These are phyloP conservation scores for Dothidotthia symphoricarpi DNA, from an alignment of 2,329 filamentous ascomycete genomes.

Conservation along the genomic window DNA sequence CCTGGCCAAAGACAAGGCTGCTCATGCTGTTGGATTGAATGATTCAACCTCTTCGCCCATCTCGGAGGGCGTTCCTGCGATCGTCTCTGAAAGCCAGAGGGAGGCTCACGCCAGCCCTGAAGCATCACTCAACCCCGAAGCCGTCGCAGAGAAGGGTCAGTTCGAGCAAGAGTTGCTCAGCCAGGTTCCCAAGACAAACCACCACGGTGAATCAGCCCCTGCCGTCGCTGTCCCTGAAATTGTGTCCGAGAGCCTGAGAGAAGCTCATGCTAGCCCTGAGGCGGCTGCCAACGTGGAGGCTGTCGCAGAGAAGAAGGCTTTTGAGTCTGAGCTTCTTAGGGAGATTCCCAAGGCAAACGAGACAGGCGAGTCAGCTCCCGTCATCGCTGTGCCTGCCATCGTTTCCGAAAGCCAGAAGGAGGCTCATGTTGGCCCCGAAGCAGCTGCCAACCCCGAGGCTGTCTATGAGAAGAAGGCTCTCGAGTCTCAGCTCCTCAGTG, in stretches of 20 bases:
- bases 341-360: slow-evolving; percentile 41
- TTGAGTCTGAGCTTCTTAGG: slow-evolving; percentile 65
- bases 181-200: slow-evolving; percentile 36
- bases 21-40: slow-evolving; percentile 36
- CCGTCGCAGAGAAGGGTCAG: slow-evolving; percentile 66
- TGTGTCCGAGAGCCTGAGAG: slow-evolving; percentile 69
- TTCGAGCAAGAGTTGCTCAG: slow-evolving; percentile 66
- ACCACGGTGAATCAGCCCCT: slow-evolving; percentile 42
- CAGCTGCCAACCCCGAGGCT: slow-evolving; percentile 62
- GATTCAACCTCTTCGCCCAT: slow-evolving; percentile 23
- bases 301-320: slow-evolving; percentile 66
- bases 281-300: slow-evolving; percentile 64
- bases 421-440: slow-evolving; percentile 62
- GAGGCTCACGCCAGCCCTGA: slow-evolving; percentile 62
- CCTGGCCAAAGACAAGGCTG: slow-evolving; percentile 33
- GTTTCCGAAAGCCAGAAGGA: slow-evolving; percentile 68
- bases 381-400: slow-evolving; percentile 13
- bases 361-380: slow-evolving; percentile 39
- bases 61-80: slow-evolving; percentile 49
- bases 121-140: slow-evolving; percentile 61
- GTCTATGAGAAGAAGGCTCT: slow-evolving; percentile 69
- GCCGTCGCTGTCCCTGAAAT: slow-evolving; percentile 51
- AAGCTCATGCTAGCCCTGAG: slow-evolving; percentile 62
- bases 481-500: slow-evolving; percentile 63
- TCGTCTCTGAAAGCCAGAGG: slow-evolving; percentile 70